These are phyloP conservation scores for Glycyrrhiza uralensis DNA, from an alignment of 306 rosid genomes.

Conservation along the genomic window DNA sequence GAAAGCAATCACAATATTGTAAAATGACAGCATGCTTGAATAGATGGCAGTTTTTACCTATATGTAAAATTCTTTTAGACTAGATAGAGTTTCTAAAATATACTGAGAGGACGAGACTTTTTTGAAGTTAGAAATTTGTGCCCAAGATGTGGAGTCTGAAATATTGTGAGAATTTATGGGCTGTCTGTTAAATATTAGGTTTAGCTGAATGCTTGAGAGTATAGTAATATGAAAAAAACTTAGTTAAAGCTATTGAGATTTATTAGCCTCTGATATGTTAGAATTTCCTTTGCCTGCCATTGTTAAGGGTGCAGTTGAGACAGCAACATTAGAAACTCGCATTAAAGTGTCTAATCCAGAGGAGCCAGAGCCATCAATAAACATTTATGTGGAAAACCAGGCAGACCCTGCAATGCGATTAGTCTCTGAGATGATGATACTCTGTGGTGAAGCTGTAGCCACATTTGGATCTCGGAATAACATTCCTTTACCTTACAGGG, in stretches of 20 bases:
- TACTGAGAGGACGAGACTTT: neutral
- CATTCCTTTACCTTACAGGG: conserved; percentile 91
- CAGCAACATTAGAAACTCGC: conserved; percentile 75
- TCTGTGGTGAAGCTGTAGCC: conserved; percentile 95
- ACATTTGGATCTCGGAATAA: conserved; percentile 68
- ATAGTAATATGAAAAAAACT: neutral
- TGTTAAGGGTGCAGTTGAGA: conserved; percentile 86
- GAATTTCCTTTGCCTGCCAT: conserved; percentile 15
- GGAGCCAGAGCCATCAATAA: conserved; percentile 75
- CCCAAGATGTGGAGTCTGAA: neutral
- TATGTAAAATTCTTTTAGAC: neutral
- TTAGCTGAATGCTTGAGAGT: neutral
- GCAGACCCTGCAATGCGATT: conserved; percentile 95
- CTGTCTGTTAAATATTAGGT: neutral
- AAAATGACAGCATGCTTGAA: neutral
- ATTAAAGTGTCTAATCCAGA: conserved; percentile 85
- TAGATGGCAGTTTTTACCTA: neutral
- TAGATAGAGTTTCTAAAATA: neutral
- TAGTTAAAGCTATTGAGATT: conserved; percentile 5
- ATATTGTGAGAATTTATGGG: conserved; percentile 1
- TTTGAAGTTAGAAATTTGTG: neutral
- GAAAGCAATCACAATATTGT: neutral
- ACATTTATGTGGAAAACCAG: conserved; percentile 90
- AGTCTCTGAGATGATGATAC: conserved; percentile 96
- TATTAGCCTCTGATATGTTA: conserved; percentile 14